Percentiles rank a stretch among this genome's conserved stretches.
Evolutionary conservation across 331 rosid genomes (phyloP).

Genomic region (Prunus yedoensis): DNA sequence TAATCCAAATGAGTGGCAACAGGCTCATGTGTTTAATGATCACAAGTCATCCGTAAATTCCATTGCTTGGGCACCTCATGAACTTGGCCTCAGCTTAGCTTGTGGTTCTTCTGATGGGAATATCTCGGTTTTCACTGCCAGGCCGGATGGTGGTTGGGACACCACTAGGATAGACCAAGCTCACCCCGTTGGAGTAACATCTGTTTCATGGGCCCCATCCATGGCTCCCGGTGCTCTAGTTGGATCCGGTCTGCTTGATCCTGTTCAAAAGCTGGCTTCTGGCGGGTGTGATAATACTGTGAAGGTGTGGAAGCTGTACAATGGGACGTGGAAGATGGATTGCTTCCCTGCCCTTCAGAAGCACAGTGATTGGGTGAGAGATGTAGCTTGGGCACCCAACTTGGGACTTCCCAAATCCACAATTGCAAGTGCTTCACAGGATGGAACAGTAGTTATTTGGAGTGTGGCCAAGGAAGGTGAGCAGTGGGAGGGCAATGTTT

Average conservation of each 20-base stretch:
- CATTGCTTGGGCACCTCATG: constrained; percentile 57
- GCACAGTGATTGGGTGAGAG: constrained; percentile 49
- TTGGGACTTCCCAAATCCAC: constrained; percentile 50
- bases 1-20: constrained; percentile 47
- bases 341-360: constrained; percentile 41
- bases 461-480: constrained; percentile 44
- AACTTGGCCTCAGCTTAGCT: constrained; percentile 49
- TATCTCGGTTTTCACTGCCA: constrained; percentile 42
- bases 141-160: constrained; percentile 57
- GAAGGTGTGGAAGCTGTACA: constrained; percentile 49
- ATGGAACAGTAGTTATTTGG: constrained; percentile 51
- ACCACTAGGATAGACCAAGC: constrained; percentile 45
- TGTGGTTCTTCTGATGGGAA: constrained; percentile 54
- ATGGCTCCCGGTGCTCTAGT: constrained; percentile 48
- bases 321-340: constrained; percentile 51
- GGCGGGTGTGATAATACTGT: constrained; percentile 52
- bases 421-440: constrained; percentile 53
- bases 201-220: constrained; percentile 52
- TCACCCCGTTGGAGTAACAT: constrained; percentile 53
- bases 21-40: constrained; percentile 44
- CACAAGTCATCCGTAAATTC: constrained; percentile 53
- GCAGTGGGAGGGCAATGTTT: constrained; percentile 44
- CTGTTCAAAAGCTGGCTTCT: constrained; percentile 46
- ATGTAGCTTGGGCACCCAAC: constrained; percentile 56
- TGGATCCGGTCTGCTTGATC: constrained; percentile 36